Base-by-base conservation (phyloP, 352 stramenopile species). In the Plasmopara halstedii region DNA sequence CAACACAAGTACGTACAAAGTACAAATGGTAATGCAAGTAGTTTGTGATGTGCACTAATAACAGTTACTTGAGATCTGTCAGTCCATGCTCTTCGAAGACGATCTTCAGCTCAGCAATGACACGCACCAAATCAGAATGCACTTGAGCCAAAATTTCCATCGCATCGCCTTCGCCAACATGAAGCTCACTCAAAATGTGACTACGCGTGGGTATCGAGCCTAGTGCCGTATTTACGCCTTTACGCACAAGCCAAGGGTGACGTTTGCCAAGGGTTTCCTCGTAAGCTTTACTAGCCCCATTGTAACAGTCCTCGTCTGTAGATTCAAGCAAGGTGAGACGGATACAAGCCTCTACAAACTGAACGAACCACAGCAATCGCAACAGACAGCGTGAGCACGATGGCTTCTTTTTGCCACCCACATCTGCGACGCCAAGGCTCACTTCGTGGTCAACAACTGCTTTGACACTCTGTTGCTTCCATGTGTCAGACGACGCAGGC, bases 231-330 rank as follows among this genome's bases (percentile, higher is more conserved):
- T 77, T 85, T 21, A 92, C 80, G 21, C 80, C 80, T 48, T 92
- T 92, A 51, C 80, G 76, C 31, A 92, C 83, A 41, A 92, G 64
- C 80, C 80, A 92, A 36, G 77, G 74, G 39, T 92, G 80, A n/a
- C 77, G 74, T 41, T 69, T 67, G 18, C 80, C 80, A 15, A 92
- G 68, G 23, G 80, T 92, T 48, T 88, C 73, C 50, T 92, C 77
- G 61, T 92, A 92, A 8, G 80, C 80, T 47, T 85, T 86, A 38
- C 69, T 81, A 13, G 78, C 73, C 4, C 71, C 74, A 5, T 64
- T 55, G 22, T 69, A 68, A 44, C 77, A 85, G 42, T 67, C 76
- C n/a, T 92, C 80, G 17, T 82, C 69, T 13, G 48, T 56, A 42
- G 65, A 85, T 29, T 86, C 72, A 20, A 88, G 50, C 33, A 89